Percentiles rank a stretch among this genome's conserved stretches.
phyloP scores from a whole-genome alignment of 176 grass and related monocot genomes.

The Musa troglodytarum region DNA sequence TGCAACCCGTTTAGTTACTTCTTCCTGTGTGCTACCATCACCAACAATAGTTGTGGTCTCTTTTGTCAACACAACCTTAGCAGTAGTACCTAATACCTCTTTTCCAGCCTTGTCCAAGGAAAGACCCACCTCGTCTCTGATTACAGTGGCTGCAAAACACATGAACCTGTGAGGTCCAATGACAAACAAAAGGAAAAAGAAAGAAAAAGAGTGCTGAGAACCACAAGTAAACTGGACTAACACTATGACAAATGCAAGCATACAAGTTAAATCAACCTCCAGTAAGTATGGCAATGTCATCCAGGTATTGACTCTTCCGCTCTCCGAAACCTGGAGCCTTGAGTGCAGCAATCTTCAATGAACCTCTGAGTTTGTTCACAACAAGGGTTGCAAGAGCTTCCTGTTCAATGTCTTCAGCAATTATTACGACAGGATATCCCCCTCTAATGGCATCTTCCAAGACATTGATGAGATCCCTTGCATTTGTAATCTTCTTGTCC shows the following conservation, averaged over 20 bases:
- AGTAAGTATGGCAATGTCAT: constrained; percentile 92
- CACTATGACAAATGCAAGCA: too few relatives aligned
- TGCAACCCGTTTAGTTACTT: constrained; percentile 73
- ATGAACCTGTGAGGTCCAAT: neutral
- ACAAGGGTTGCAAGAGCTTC: constrained; percentile 92
- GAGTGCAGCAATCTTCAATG: constrained; percentile 79
- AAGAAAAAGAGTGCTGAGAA: too few relatives aligned
- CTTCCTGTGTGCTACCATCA: constrained; percentile 80
- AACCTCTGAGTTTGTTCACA: constrained; percentile 88
- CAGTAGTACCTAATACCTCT: constrained; percentile 68
- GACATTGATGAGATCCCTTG: constrained; percentile 81
- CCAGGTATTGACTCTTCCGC: constrained; percentile 84
- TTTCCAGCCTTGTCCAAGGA: constrained; percentile 76
- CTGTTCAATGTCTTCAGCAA: constrained; percentile 96
- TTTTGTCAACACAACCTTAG: constrained; percentile 74
- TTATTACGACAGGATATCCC: constrained; percentile 65
- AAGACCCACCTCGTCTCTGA: constrained; percentile 81
- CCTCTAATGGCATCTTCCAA: constrained; percentile 90
- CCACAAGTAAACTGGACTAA: too few relatives aligned
- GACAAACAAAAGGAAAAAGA: neutral
- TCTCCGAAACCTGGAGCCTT: constrained; percentile 94
- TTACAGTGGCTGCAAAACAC: constrained; percentile 53
- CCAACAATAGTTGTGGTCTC: constrained; percentile 86
- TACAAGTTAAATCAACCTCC: constrained; percentile 30
- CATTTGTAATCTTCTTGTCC: constrained; percentile 87